A percentile compares a stretch with the other conserved stretches of the same genome.
These are phyloP conservation scores for cucumber (Cucumis sativus) DNA, from an alignment of 306 rosid species.

Conservation along the genomic window DNA sequence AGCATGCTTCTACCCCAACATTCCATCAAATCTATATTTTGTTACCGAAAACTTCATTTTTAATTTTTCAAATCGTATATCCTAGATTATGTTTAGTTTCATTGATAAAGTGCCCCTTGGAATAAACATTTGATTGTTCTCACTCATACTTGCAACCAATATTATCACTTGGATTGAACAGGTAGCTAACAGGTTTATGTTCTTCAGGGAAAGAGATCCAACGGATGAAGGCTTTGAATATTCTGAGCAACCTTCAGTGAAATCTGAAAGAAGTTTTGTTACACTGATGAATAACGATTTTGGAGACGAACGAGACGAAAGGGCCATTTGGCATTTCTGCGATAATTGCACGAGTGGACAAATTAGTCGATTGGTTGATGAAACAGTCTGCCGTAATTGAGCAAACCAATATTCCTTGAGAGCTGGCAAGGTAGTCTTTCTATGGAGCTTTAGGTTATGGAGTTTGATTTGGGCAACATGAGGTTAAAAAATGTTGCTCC, in stretches of 20 bases:
- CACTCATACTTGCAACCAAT: neutral
- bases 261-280: neutral
- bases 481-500: neutral
- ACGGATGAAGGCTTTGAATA: constrained; percentile 31
- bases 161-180: neutral
- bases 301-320: neutral
- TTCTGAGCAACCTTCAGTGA: constrained; percentile 19
- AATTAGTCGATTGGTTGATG: neutral
- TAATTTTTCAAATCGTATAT: neutral
- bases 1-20: neutral
- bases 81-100: neutral
- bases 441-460: neutral
- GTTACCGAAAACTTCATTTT: no score
- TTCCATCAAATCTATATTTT: neutral
- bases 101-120: neutral
- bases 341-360: neutral
- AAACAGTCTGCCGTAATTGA: neutral
- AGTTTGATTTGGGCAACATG: neutral
- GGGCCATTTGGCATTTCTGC: neutral
- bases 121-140: neutral
- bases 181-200: neutral
- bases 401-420: neutral
- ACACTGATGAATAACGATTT: neutral
- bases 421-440: neutral
- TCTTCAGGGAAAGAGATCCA: constrained; percentile 33